Conservation (phyloP, 768 basidiomycete species). For the Glaciozyma martinii region DNA sequence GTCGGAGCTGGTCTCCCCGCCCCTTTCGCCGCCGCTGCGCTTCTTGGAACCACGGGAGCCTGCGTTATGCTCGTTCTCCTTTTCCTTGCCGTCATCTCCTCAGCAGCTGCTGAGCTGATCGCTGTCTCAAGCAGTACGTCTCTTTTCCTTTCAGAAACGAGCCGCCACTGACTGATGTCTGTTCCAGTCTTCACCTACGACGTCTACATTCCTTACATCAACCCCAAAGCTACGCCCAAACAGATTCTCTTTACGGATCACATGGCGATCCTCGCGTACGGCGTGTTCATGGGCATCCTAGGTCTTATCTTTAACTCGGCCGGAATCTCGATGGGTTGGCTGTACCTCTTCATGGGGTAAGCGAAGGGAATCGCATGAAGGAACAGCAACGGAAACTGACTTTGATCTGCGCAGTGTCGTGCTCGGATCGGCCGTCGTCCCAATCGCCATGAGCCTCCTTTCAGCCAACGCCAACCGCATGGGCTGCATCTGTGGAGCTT, state of each 20-base stretch:
- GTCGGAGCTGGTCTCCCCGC: conserved; percentile 5
- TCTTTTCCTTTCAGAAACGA: conserved; percentile 52
- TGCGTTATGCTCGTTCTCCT: conserved; percentile 52
- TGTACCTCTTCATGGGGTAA: conserved; percentile 40
- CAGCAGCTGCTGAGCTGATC: conserved; percentile 81
- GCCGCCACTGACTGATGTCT: not conserved
- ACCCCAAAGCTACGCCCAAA: conserved; percentile 60
- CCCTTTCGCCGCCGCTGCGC: conserved; percentile 1
- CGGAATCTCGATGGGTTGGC: conserved; percentile 29
- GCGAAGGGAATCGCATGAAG: too few species aligned
- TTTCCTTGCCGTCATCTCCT: conserved; percentile 42
- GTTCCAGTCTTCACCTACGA: conserved; percentile 7
- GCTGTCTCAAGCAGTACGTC: conserved; percentile 57
- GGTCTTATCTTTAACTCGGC: conserved; percentile 58
- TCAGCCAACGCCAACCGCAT: conserved; percentile 78
- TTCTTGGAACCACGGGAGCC: conserved; percentile 63
- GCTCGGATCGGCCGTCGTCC: conserved; percentile 67
- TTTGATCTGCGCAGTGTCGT: conserved; percentile 45
- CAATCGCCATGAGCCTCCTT: conserved; percentile 40
- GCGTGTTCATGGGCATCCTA: conserved; percentile 61
- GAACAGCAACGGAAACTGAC: too few species aligned
- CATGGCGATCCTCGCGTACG: conserved; percentile 32
- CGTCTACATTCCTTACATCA: conserved; percentile 51
- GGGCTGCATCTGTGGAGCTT: conserved; percentile 62
- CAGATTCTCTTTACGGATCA: conserved; percentile 34